These are phyloP conservation scores for Anthracocystis walkeri DNA, from an alignment of 1,284 basidiomycete species.

Conservation along the genomic window DNA sequence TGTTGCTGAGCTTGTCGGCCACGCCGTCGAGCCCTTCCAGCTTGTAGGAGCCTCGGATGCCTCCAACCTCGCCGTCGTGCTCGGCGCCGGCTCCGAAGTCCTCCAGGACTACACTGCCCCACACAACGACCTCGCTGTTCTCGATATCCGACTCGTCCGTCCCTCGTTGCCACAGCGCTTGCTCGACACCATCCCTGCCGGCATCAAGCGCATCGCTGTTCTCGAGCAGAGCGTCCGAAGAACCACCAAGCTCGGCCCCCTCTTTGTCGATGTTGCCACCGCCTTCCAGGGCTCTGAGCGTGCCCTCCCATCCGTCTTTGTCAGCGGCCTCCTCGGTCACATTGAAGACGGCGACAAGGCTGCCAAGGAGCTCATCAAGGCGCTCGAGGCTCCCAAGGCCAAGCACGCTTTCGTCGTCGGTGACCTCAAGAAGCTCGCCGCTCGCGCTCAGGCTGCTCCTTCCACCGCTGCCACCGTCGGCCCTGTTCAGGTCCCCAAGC, in stretches of 20 bases:
- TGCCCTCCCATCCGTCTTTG: constrained; percentile 49
- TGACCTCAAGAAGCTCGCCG: constrained; percentile 68
- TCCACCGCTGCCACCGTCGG: constrained; percentile 19
- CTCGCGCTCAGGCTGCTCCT: constrained; percentile 62
- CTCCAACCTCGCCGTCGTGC: constrained; percentile 59
- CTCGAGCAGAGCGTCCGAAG: constrained; percentile 83
- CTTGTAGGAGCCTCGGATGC: constrained; percentile 54
- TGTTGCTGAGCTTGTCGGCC: constrained; percentile 56
- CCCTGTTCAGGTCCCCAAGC: constrained; percentile 76
- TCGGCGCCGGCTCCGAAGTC: constrained; percentile 57
- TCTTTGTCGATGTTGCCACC: constrained; percentile 84
- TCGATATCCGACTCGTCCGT: constrained; percentile 79
- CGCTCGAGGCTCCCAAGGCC: constrained; percentile 41
- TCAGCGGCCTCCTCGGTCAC: constrained; percentile 59
- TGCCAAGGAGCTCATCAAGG: constrained; percentile 51
- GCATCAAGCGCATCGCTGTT: constrained; percentile 80
- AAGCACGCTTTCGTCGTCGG: constrained; percentile 68
- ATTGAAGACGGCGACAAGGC: constrained; percentile 55
- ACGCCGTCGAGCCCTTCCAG: constrained; percentile 58
- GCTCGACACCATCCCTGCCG: constrained; percentile 76
- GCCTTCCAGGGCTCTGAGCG: constrained; percentile 77
- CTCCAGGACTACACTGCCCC: constrained; percentile 70
- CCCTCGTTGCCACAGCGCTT: constrained; percentile 80
- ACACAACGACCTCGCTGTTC: constrained; percentile 74
- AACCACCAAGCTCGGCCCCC: constrained; percentile 86